A percentile compares a stretch with the other conserved stretches of the same genome.
Conservation (phyloP, 257 asterid species). For the Solanum verrucosum region DNA sequence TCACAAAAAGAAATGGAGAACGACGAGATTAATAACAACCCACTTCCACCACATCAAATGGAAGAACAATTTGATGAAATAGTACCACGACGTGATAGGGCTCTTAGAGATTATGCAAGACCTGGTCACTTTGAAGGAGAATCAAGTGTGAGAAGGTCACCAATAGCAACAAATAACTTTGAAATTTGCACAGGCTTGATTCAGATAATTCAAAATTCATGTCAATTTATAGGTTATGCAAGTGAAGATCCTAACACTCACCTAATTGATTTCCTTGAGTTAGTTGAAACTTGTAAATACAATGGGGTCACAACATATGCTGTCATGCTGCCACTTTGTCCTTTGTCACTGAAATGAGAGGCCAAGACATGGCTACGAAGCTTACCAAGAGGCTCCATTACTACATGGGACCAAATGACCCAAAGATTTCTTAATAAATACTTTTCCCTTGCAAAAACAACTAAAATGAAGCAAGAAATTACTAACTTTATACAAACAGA, state of each 20-base stretch:
- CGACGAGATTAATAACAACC: background rate
- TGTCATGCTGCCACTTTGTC: background rate
- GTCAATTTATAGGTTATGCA: background rate
- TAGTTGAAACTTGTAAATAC: background rate
- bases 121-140: background rate
- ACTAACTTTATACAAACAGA: background rate
- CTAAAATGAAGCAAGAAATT: background rate
- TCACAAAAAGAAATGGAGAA: background rate
- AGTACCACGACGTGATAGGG: background rate
- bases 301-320: background rate
- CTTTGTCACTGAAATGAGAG: background rate
- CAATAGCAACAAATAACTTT: background rate
- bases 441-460: background rate
- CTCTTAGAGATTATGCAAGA: background rate
- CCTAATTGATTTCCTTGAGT: background rate
- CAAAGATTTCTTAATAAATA: background rate
- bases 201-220: background rate
- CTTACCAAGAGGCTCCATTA: background rate
- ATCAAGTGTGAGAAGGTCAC: background rate
- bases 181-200: background rate
- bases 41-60: background rate
- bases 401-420: background rate
- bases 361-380: background rate
- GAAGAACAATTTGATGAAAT: background rate
- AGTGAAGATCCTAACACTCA: background rate